Evolutionary conservation across 2,329 filamentous ascomycete genomes (phyloP).

Genomic region (Xylariomycetidae sp.): DNA sequence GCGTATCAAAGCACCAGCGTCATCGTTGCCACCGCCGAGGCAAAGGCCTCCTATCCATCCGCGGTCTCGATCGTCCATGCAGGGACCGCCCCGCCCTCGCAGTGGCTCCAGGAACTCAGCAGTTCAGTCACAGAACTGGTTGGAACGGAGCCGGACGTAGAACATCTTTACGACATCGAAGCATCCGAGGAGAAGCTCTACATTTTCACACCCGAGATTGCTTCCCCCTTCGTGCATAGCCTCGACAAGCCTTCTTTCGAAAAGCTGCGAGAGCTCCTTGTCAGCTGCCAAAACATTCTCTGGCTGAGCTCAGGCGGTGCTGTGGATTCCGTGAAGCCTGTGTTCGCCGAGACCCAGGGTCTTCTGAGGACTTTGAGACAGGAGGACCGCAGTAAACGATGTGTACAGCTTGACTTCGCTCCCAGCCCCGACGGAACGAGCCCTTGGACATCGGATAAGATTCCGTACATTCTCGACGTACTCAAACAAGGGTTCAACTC

Average conservation of each 20-base stretch:
- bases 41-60: neutral
- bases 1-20: slow-evolving; percentile 2
- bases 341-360: neutral
- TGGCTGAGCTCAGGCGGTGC: slow-evolving; percentile 8
- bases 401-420: slow-evolving; percentile 1
- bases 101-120: slow-evolving; percentile 4
- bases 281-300: slow-evolving; percentile 3
- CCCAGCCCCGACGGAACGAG: neutral
- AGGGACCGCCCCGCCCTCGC: neutral
- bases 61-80: slow-evolving; percentile 1
- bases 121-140: slow-evolving; percentile 1
- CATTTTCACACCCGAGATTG: slow-evolving; percentile 12
- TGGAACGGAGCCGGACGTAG: neutral
- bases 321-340: neutral
- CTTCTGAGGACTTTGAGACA: slow-evolving; percentile 1
- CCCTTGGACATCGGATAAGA: slow-evolving; percentile 10
- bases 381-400: slow-evolving; percentile 3
- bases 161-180: slow-evolving; percentile 3
- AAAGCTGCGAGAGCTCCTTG: slow-evolving; percentile 6
- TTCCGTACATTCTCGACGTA: slow-evolving; percentile 10
- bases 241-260: slow-evolving; percentile 9
- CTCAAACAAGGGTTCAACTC: slow-evolving; percentile 11
- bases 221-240: slow-evolving; percentile 6
- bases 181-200: slow-evolving; percentile 1
- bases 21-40: slow-evolving; percentile 1